Conservation (phyloP, 345 rosid genomes). For the Gossypium bickii region DNA sequence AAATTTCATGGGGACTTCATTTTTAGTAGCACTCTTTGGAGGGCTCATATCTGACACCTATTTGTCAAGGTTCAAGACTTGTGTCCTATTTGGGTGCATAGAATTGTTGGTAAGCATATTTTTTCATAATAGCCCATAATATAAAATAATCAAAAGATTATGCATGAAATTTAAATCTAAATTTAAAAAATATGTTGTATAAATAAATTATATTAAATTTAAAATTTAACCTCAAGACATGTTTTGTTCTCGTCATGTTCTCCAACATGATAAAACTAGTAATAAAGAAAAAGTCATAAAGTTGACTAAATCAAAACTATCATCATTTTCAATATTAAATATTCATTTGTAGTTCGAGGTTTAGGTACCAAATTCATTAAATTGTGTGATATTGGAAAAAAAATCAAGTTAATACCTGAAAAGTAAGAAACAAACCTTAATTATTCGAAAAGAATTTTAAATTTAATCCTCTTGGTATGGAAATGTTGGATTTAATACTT, state of each 20-base stretch:
- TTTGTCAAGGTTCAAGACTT: constrained; percentile 55
- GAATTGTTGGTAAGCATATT: constrained; percentile 41
- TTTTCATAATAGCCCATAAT: no score
- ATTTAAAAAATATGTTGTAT: no score
- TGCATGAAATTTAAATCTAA: no score
- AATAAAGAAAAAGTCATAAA: not conserved
- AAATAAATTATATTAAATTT: no score
- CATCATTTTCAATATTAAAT: not conserved
- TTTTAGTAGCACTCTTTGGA: constrained; percentile 51
- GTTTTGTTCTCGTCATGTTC: not conserved
- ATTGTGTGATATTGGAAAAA: no score
- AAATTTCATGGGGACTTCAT: constrained; percentile 52
- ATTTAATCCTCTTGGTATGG: no score
- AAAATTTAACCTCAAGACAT: not conserved
- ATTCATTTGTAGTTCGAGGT: not conserved
- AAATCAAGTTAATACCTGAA: not conserved
- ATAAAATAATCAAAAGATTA: no score
- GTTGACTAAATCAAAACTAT: not conserved
- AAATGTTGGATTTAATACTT: not conserved
- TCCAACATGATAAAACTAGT: not conserved
- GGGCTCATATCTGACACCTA: constrained; percentile 67
- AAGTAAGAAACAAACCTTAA: not conserved
- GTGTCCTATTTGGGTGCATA: constrained; percentile 44
- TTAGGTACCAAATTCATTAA: not conserved
- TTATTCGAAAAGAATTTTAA: not conserved